Evolutionary conservation across 2,329 filamentous ascomycete species (phyloP), one percentile per base, ranked within the genome.

Genomic region (Rhytidhysteron rufulum): DNA sequence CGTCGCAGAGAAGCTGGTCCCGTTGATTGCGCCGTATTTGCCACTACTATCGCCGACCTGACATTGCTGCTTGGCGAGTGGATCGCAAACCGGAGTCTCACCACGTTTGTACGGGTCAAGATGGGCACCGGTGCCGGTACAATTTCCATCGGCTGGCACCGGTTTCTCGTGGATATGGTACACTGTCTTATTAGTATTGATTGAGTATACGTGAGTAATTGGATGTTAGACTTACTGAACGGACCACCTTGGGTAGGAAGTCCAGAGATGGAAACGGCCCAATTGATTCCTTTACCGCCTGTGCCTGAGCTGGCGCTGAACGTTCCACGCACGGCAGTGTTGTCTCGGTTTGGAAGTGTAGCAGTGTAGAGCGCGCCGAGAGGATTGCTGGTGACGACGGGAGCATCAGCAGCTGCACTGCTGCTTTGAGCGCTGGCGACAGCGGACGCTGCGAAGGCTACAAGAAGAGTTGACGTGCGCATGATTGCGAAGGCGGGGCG

Each of bases 111-210:
- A 70, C 1, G 70, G 69, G 44, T 72, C 66, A 30, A 72, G 54
- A 44, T 70, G 68, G 20, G 58, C 63, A 31, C 62, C 60, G 16
- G 68, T 62, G 5, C 51, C 58, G 13, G 63, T 63, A 58, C 70
- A 73, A 55, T 70, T 71, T 46, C 69, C 67, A 36, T 66, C 57
- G 3, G 57, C 43, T 5, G 62, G 62, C 21, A 72, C 58, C 2
- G 67, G 60, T 51, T 62, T 63, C 44, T 65, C 59, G 58, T 72
- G 68, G 46, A 73, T 57, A 55, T 71, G 66, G 60, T 73, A 73
- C 44, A 66, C 66, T 68, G 43, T 17, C 39, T 66, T 19, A 54
- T 61, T 63, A 42, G 13, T 40, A 19, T 5, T n/a, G n/a, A n/a
- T n/a, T n/a, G n/a, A n/a, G n/a, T n/a, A n/a, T n/a, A n/a, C n/a